Percentiles rank a stretch among this genome's conserved stretches.
These are phyloP conservation scores for Selaginella tamariscina DNA, from an alignment of 75 land plant genomes.

Conservation along the genomic window DNA sequence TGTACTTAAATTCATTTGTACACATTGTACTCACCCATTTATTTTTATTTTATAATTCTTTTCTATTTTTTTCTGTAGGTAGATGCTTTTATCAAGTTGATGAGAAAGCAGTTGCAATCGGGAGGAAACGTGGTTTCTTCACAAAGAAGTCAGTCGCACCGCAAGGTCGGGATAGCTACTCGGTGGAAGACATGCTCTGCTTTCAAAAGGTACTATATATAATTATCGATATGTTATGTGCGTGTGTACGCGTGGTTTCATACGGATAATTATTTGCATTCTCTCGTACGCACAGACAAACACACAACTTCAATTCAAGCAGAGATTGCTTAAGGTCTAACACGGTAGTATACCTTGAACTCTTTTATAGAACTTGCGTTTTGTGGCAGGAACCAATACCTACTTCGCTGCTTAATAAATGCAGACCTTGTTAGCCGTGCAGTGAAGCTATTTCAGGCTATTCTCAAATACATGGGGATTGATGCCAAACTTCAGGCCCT, in stretches of 20 bases:
- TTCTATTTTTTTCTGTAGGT: conserved; percentile 35
- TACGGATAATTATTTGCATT: too few species aligned
- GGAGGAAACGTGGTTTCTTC: conserved; percentile 86
- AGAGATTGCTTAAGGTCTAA: too few species aligned
- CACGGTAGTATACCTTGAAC: too few species aligned
- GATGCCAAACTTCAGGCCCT: conserved; percentile 47
- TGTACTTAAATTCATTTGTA: background rate
- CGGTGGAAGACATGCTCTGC: conserved; percentile 88
- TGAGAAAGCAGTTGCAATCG: conserved; percentile 84
- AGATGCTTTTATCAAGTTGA: conserved; percentile 65
- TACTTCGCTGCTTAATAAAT: conserved; percentile 68
- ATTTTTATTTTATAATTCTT: background rate
- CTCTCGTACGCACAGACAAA: too few species aligned
- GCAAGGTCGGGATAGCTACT: conserved; percentile 75
- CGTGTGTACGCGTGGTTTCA: too few species aligned
- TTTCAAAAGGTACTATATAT: conserved; percentile 64
- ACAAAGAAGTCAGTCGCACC: conserved; percentile 63
- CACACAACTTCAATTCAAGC: too few species aligned
- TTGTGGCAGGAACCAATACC: conserved; percentile 94
- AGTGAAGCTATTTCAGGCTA: conserved; percentile 61
- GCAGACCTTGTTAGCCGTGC: conserved; percentile 74
- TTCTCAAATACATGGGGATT: conserved; percentile 89
- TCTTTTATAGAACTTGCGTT: too few species aligned
- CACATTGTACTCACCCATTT: background rate
- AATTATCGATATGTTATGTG: too few species aligned